These are phyloP conservation scores for Strigomonas culicis DNA, from an alignment of 208 protist species.

Conservation along the genomic window DNA sequence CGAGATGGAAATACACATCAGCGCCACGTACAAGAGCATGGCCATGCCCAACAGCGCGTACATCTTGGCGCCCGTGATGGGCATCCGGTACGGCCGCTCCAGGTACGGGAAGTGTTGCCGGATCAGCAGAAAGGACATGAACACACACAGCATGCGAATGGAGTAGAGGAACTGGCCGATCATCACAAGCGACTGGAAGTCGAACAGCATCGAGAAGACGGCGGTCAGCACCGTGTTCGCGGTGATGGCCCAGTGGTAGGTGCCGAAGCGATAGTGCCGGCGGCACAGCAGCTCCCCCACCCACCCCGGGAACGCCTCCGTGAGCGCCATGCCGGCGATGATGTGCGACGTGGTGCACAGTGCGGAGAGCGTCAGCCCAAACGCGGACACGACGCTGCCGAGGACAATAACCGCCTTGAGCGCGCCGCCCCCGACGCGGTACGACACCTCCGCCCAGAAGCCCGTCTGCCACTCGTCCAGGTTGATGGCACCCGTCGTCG, in stretches of 20 bases:
- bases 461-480: slow-evolving; percentile 62
- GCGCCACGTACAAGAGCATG: slow-evolving; percentile 28
- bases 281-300: slow-evolving; percentile 44
- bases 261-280: slow-evolving; percentile 62
- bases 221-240: slow-evolving; percentile 61
- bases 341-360: slow-evolving; percentile 70
- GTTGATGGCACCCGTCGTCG: slow-evolving; percentile 35
- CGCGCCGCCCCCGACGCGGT: slow-evolving; percentile 34
- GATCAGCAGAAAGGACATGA: slow-evolving; percentile 57
- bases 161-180: slow-evolving; percentile 77
- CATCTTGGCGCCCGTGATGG: slow-evolving; percentile 37
- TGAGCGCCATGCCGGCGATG: slow-evolving; percentile 65
- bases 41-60: slow-evolving; percentile 40
- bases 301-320: slow-evolving; percentile 57
- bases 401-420: slow-evolving; percentile 50
- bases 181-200: slow-evolving; percentile 66
- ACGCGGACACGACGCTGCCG: slow-evolving; percentile 60
- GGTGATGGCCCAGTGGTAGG: slow-evolving; percentile 69
- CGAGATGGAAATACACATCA: slow-evolving; percentile 44
- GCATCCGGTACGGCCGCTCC: slow-evolving; percentile 53
- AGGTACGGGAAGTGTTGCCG: slow-evolving; percentile 60
- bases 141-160: slow-evolving; percentile 52
- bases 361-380: slow-evolving; percentile 62
- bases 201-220: slow-evolving; percentile 49
- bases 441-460: slow-evolving; percentile 59